Conservation (phyloP, 2,329 filamentous ascomycete genomes). For the Colletotrichum agaves region DNA sequence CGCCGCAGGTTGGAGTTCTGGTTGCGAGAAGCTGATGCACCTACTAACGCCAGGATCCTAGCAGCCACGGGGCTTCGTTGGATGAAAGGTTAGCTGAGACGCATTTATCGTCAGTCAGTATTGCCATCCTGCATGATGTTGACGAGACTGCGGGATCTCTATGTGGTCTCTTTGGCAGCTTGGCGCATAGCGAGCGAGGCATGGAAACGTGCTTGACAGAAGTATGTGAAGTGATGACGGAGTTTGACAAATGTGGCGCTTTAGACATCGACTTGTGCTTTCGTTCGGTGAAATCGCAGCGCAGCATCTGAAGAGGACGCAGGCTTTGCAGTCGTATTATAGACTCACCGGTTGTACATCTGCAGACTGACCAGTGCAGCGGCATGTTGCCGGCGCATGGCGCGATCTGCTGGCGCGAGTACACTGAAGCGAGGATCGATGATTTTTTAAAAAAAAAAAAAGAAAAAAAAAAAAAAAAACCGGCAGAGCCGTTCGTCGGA, state of each 20-base stretch:
- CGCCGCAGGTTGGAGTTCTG: slow-evolving; percentile 7
- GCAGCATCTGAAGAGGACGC: no score
- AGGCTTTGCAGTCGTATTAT: not conserved
- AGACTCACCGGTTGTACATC: not conserved
- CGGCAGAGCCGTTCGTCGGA: no score
- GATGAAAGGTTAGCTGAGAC: slow-evolving; percentile 1
- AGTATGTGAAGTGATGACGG: not conserved
- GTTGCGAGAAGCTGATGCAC: slow-evolving; percentile 1
- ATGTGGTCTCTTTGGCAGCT: not conserved
- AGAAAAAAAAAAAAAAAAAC: no score
- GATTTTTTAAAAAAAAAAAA: no score
- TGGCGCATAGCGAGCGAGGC: not conserved
- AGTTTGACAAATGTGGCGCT: slow-evolving; percentile 8
- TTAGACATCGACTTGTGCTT: not conserved
- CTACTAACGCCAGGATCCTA: not conserved
- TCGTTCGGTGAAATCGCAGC: no score
- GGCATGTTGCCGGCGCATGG: slow-evolving; percentile 2
- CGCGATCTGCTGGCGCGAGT: not conserved
- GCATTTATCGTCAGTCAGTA: slow-evolving; percentile 1
- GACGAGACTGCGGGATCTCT: not conserved
- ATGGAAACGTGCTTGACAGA: slow-evolving; percentile 20
- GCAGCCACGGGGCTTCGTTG: slow-evolving; percentile 7
- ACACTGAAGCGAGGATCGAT: no score
- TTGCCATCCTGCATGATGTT: slow-evolving; percentile 8
- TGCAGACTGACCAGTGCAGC: not conserved